Percentiles rank a stretch among this genome's conserved stretches.
Conservation (phyloP, 2,329 filamentous ascomycete species). For the Truncatella angustata region DNA sequence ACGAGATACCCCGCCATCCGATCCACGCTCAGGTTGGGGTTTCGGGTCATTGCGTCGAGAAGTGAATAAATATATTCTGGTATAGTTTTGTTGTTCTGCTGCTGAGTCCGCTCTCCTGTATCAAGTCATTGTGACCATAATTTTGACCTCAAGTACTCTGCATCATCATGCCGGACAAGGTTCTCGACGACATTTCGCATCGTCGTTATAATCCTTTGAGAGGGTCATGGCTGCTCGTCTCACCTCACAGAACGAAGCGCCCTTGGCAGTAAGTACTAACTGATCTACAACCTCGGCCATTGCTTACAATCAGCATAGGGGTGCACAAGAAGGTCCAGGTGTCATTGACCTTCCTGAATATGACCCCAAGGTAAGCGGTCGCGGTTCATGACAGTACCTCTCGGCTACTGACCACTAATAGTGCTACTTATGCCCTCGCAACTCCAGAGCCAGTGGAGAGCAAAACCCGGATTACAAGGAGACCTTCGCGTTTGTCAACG, state of each 20-base stretch:
- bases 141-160: not conserved
- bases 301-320: constrained; percentile 46
- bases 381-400: not conserved
- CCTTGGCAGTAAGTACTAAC: constrained; percentile 82
- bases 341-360: constrained; percentile 72
- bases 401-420: constrained; percentile 32
- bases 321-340: constrained; percentile 72
- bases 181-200: constrained; percentile 95
- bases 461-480: constrained; percentile 80
- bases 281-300: not conserved
- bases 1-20: constrained; percentile 9
- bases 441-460: constrained; percentile 83
- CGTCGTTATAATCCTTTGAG: constrained; percentile 89
- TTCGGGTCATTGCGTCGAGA: not conserved
- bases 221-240: constrained; percentile 90
- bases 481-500: constrained; percentile 95
- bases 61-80: too few relatives aligned
- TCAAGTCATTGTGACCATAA: too few relatives aligned
- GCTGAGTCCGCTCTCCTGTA: too few relatives aligned
- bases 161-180: constrained; percentile 64
- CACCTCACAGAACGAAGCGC: constrained; percentile 92
- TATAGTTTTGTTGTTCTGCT: too few relatives aligned
- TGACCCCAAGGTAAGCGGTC: constrained; percentile 61
- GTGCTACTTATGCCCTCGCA: constrained; percentile 94
- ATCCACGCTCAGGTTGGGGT: constrained; percentile 1